Conservation (phyloP, 768 basidiomycete genomes). For the Tylopilus sp. region DNA sequence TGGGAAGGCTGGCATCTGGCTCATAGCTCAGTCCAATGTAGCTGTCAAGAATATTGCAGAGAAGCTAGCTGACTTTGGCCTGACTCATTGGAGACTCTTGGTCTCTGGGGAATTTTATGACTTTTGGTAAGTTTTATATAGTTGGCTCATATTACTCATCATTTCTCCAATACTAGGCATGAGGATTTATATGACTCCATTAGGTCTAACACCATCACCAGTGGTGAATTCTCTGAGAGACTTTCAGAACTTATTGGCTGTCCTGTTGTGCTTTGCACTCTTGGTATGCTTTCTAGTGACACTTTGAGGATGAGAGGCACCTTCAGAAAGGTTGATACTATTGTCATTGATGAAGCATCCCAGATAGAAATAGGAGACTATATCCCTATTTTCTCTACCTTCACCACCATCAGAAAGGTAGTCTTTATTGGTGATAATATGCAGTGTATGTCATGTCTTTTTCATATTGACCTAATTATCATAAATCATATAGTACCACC, state of each 20-base stretch:
- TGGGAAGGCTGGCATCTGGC: conserved; percentile 59
- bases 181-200: conserved; percentile 67
- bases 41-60: conserved; percentile 90
- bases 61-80: conserved; percentile 56
- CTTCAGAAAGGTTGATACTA: conserved; percentile 30
- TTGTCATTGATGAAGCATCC: conserved; percentile 65
- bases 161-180: conserved; percentile 52
- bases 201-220: conserved; percentile 48
- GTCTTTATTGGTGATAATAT: conserved; percentile 67
- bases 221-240: conserved; percentile 34
- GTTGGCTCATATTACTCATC: conserved; percentile 1
- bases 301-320: conserved; percentile 14
- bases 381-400: conserved; percentile 37
- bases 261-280: conserved; percentile 69
- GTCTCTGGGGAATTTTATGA: conserved; percentile 68
- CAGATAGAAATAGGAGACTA: conserved; percentile 60
- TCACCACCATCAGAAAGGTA: conserved; percentile 43
- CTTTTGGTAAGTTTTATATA: conserved; percentile 50
- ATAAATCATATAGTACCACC: conserved; percentile 61
- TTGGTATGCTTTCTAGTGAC: conserved; percentile 65
- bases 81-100: conserved; percentile 59
- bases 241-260: conserved; percentile 36
- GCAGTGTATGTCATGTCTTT: conserved; percentile 45
- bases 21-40: conserved; percentile 82
- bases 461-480: conserved; percentile 30